Conservation (phyloP, 2,329 filamentous ascomycete species). For the Aspergillus versicolor region DNA sequence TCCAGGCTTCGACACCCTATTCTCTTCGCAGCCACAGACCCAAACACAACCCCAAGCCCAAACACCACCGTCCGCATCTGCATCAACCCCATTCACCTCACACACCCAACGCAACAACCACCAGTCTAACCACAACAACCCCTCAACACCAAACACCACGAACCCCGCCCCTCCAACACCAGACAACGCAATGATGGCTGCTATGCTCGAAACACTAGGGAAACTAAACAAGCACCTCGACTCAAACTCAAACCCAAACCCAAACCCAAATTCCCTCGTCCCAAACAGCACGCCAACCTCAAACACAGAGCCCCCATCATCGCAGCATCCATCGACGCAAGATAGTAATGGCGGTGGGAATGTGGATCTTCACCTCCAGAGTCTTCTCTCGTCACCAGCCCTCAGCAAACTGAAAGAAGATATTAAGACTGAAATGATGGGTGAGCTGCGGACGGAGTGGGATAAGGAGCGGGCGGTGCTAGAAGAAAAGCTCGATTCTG, state of each 20-base stretch:
- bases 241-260: constrained; percentile 17
- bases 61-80: neutral
- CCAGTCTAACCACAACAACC: neutral
- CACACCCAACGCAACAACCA: neutral
- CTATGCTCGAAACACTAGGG: constrained; percentile 36
- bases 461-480: constrained; percentile 32
- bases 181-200: constrained; percentile 28
- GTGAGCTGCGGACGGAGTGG: constrained; percentile 34
- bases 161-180: neutral
- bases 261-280: constrained; percentile 14
- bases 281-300: constrained; percentile 12
- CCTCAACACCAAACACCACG: neutral
- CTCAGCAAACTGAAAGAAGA: constrained; percentile 32
- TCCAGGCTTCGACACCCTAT: constrained; percentile 42
- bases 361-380: neutral
- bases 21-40: constrained; percentile 21
- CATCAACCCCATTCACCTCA: neutral
- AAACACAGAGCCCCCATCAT: neutral
- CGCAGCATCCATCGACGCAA: neutral
- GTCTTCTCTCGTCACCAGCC: constrained; percentile 3
- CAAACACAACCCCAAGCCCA: constrained; percentile 10
- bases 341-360: neutral
- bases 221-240: constrained; percentile 40
- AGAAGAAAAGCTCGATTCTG: constrained; percentile 37
- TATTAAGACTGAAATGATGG: constrained; percentile 33